phyloP scores from a whole-genome alignment of 1,139 yeast species.

The Pichia inconspicua region DNA sequence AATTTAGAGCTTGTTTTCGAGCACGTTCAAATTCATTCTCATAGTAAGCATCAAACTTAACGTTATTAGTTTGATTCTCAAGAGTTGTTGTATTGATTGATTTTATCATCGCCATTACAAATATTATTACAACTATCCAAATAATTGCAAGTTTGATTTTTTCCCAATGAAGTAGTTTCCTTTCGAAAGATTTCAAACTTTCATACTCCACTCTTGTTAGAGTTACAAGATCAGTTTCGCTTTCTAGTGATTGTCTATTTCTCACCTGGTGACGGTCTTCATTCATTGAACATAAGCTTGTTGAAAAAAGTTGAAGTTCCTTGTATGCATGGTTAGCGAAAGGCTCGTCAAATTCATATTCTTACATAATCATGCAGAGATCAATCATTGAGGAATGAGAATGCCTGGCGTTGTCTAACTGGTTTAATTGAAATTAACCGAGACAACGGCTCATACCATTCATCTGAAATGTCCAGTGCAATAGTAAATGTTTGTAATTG shows the following conservation, averaged over 20 bases:
- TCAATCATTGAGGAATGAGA: slow-evolving; percentile 4
- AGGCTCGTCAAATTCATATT: neutral
- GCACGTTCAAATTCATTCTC: slow-evolving; percentile 2
- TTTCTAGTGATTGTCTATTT: neutral
- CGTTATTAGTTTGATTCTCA: neutral
- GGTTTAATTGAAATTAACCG: neutral
- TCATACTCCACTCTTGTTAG: slow-evolving; percentile 4
- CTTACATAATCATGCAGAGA: neutral
- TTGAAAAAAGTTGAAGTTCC: neutral
- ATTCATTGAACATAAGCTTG: neutral
- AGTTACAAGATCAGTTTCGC: neutral
- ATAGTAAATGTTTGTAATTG: slow-evolving; percentile 2
- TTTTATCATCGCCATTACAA: neutral
- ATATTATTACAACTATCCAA: neutral
- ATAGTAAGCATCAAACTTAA: neutral
- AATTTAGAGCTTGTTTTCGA: neutral
- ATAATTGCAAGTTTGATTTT: neutral
- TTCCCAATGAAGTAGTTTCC: neutral
- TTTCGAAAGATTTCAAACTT: neutral
- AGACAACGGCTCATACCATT: neutral
- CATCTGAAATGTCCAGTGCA: slow-evolving; percentile 1
- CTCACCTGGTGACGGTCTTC: neutral
- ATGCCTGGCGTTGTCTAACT: neutral
- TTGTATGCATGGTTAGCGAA: too few relatives aligned
- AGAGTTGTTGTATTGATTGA: neutral